These are phyloP conservation scores for Colletotrichum sojae DNA, from an alignment of 2,329 filamentous ascomycete species.

Conservation along the genomic window DNA sequence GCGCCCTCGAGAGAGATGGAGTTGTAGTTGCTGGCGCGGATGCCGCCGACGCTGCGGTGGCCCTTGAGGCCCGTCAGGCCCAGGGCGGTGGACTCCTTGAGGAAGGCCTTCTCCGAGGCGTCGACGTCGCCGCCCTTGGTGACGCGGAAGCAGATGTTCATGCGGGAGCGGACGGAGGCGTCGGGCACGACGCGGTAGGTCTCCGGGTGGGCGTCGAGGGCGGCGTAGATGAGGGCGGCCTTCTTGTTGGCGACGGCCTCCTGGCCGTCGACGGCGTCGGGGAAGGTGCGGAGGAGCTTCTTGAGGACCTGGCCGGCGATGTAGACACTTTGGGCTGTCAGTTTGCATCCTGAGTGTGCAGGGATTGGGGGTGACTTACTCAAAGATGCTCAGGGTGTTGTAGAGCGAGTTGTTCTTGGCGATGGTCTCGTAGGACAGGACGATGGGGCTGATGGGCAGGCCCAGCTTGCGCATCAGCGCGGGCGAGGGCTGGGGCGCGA, in stretches of 20 bases:
- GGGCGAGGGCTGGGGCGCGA: constrained; percentile 81
- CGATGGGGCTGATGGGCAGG: constrained; percentile 82
- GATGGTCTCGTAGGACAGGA: constrained; percentile 87
- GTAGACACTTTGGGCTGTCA: constrained; percentile 73
- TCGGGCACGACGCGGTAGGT: constrained; percentile 85
- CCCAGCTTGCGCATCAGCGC: constrained; percentile 80
- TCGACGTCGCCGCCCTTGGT: constrained; percentile 70
- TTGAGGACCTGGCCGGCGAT: constrained; percentile 91
- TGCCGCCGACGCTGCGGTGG: constrained; percentile 88
- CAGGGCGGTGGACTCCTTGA: constrained; percentile 77
- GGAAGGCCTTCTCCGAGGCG: constrained; percentile 83
- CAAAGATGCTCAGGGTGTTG: constrained; percentile 96
- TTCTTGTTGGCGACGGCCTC: constrained; percentile 82
- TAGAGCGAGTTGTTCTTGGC: constrained; percentile 96
- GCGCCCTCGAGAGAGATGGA: constrained; percentile 78
- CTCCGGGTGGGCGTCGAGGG: constrained; percentile 79
- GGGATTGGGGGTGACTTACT: constrained; percentile 59
- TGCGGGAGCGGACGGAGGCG: constrained; percentile 82
- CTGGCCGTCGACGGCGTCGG: constrained; percentile 82
- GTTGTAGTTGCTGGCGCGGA: constrained; percentile 92
- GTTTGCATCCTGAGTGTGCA: background rate
- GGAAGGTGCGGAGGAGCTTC: constrained; percentile 76
- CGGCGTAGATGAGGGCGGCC: constrained; percentile 81
- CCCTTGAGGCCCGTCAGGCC: constrained; percentile 88
- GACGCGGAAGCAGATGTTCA: constrained; percentile 96